Evolutionary conservation across 257 asterid genomes (phyloP).

Genomic region (Solanum bulbocastanum): DNA sequence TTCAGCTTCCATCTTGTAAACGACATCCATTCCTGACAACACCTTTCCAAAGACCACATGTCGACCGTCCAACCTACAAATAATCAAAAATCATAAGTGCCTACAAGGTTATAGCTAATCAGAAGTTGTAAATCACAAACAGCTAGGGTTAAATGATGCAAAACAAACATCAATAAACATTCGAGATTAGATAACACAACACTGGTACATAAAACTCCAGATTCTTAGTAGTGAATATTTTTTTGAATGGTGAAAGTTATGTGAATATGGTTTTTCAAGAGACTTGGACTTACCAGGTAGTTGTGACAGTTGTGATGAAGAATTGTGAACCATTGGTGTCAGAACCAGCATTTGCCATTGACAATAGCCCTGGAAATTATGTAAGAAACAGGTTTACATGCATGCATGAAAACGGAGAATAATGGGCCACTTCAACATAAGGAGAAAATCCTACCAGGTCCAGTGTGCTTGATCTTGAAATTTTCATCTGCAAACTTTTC

Average conservation of each 20-base stretch:
- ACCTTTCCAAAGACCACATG: conserved; percentile 96
- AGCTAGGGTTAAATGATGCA: neutral
- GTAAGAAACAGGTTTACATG: neutral
- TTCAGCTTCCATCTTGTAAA: conserved; percentile 94
- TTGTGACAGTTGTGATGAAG: conserved; percentile 97
- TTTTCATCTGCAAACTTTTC: conserved; percentile 90
- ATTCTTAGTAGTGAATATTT: neutral
- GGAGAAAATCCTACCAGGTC: conserved; percentile 55
- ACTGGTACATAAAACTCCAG: neutral
- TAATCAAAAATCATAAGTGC: neutral
- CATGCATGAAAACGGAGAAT: neutral
- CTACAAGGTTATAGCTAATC: neutral
- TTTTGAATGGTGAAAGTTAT: neutral
- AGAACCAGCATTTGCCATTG: conserved; percentile 91
- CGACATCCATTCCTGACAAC: conserved; percentile 92
- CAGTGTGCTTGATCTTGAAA: conserved; percentile 88
- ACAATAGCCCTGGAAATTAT: conserved; percentile 44
- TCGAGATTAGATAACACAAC: neutral
- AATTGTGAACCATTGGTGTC: conserved; percentile 96
- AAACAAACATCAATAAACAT: neutral
- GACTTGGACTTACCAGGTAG: conserved; percentile 60
- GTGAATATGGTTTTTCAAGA: neutral
- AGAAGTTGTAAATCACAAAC: neutral
- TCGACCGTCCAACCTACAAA: conserved; percentile 75
- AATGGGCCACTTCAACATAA: neutral